phyloP scores from a whole-genome alignment of 2,329 filamentous ascomycete genomes.

The Penicillium olsonii region DNA sequence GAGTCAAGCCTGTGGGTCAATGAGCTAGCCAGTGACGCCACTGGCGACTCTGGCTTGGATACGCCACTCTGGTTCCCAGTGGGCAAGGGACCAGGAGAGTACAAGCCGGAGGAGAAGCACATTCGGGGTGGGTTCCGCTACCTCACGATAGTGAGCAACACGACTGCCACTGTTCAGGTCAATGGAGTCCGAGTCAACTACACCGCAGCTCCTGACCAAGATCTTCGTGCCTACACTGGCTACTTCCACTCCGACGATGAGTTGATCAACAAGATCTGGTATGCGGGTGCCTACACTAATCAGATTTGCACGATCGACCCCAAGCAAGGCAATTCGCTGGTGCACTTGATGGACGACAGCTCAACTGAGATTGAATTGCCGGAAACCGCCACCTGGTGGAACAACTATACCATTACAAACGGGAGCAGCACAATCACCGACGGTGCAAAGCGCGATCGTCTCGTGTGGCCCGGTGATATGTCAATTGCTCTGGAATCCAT shows the following conservation, averaged over 20 bases:
- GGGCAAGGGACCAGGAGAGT: slow-evolving; percentile 35
- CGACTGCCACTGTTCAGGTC: slow-evolving; percentile 43
- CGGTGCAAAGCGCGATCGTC: slow-evolving; percentile 44
- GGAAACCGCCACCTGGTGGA: slow-evolving; percentile 30
- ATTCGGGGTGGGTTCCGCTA: slow-evolving; percentile 51
- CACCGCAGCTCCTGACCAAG: slow-evolving; percentile 39
- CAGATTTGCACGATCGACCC: slow-evolving; percentile 37
- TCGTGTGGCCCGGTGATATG: slow-evolving; percentile 65
- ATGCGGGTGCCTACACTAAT: slow-evolving; percentile 55
- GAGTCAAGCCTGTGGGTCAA: slow-evolving; percentile 52
- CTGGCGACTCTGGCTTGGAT: slow-evolving; percentile 49
- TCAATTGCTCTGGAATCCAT: slow-evolving; percentile 57
- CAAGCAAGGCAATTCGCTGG: slow-evolving; percentile 23
- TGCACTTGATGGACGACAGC: slow-evolving; percentile 1
- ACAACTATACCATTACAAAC: slow-evolving; percentile 32
- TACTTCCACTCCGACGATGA: slow-evolving; percentile 54
- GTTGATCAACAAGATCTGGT: slow-evolving; percentile 58
- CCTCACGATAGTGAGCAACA: slow-evolving; percentile 48
- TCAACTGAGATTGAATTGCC: slow-evolving; percentile 16
- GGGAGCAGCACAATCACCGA: slow-evolving; percentile 40
- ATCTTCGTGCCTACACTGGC: slow-evolving; percentile 52
- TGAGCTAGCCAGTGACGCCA: slow-evolving; percentile 48
- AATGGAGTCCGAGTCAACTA: slow-evolving; percentile 42
- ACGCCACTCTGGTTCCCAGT: slow-evolving; percentile 52
- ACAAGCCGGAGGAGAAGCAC: slow-evolving; percentile 45